Evolutionary conservation across 2,329 filamentous ascomycete species (phyloP), one percentile per base, ranked within the genome.

Genomic region (Immersiporthe knoxdaviesiana): DNA sequence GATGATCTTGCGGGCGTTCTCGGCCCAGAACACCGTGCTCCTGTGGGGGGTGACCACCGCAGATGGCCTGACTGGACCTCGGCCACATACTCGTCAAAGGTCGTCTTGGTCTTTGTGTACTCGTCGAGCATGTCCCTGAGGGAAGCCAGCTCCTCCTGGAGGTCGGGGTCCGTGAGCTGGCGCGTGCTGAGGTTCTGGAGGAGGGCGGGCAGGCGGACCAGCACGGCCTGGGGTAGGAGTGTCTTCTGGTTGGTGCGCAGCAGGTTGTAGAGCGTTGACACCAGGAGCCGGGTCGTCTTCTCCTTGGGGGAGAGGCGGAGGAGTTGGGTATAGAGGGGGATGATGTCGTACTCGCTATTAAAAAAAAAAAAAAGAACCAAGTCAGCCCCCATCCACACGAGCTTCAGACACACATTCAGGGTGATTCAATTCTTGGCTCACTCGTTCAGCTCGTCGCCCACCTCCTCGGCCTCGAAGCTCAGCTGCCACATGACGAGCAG

Each of bases 401-500:
- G 30, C 24, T 62, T 21, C 35, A 44, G 24, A 44, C 35, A 39
- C 56, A 18, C 30, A 60, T 6, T 5, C 21, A 24, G 8, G 24
- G 64, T n/a, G n/a, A 59, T 47, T n/a, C 2, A 37, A 58, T 8
- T 39, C 21, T n/a, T 14, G n/a, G 81, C 91, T 76, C 85, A 96
- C 92, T 94, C 90, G 80, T 98, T 92, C 69, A 99, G 84, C 56
- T 95, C 94, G 70, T 90, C 87, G 50, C 88, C 88, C 76, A 91
- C 84, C 1, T 84, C 81, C 70, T 91, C 90, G 16, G 93, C 93
- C 78, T 98, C 96, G 74, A 99, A 99, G 77, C 94, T 97, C 74
- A 99, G 85, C 83, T 98, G 94, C 96, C 96, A 99, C 69, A 99
- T 83, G 16, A 97, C 94, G 64, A 99, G 85, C 30, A 99, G 86